These are phyloP conservation scores for Fusarium odoratissimum DNA, from an alignment of 2,329 filamentous ascomycete species.

Conservation along the genomic window DNA sequence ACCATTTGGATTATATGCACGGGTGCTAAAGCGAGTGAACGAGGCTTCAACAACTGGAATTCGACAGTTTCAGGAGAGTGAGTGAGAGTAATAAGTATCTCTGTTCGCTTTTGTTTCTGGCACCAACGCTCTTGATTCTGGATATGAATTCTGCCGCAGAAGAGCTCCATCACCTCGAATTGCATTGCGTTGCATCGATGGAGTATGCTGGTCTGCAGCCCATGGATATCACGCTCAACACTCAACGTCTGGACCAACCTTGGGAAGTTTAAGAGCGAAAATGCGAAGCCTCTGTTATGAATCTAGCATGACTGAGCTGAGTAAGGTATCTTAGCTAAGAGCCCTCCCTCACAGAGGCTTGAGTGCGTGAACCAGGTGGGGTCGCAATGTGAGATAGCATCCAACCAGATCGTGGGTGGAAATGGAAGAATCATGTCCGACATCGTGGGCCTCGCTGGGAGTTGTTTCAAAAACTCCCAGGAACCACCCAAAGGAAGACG, in stretches of 20 bases:
- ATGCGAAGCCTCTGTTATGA: neutral
- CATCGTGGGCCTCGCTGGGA: neutral
- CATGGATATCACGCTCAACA: neutral
- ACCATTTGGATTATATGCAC: rapidly evolving
- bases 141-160: neutral
- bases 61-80: neutral
- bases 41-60: neutral
- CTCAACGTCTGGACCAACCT: neutral
- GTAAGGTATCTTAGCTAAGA: neutral
- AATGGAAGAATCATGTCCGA: neutral
- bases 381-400: neutral
- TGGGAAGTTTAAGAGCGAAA: neutral
- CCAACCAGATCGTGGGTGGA: neutral
- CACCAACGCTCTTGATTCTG: neutral
- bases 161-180: neutral
- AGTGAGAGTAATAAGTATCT: neutral
- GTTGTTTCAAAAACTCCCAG: neutral
- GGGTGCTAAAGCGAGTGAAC: neutral
- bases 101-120: neutral
- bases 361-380: neutral
- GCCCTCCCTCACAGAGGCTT: neutral
- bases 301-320: neutral
- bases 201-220: neutral
- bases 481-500: neutral
- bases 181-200: neutral